phyloP scores from a whole-genome alignment of 495 filamentous ascomycete genomes.

The Echria macrotheca region DNA sequence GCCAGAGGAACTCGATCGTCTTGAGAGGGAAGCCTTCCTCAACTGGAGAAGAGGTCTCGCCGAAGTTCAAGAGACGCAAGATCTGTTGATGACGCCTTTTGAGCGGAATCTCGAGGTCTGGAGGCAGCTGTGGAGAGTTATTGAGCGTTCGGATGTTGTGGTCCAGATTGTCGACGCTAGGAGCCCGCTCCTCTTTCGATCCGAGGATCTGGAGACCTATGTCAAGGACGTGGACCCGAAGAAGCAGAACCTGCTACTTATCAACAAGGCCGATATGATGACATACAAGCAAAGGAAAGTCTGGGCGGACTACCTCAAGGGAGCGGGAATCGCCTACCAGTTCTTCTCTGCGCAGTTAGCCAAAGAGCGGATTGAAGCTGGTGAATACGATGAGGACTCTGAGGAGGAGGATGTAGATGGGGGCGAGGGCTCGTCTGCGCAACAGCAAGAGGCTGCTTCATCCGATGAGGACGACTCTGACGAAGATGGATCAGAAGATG shows the following conservation, averaged over 20 bases:
- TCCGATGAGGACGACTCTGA: constrained; percentile 24
- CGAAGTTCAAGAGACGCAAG: constrained; percentile 85
- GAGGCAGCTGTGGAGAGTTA: constrained; percentile 97
- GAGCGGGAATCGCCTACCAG: constrained; percentile 73
- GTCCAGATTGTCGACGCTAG: constrained; percentile 98
- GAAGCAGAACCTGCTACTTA: constrained; percentile 88
- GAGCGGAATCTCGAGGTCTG: constrained; percentile 97
- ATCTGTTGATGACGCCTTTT: constrained; percentile 96
- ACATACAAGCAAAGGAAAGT: constrained; percentile 72
- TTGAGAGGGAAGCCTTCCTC: constrained; percentile 76
- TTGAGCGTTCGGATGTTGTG: constrained; percentile 91
- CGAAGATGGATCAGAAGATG: constrained; percentile 18
- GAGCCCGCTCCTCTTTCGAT: constrained; percentile 90
- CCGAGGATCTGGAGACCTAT: constrained; percentile 87
- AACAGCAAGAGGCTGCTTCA: constrained; percentile 22
- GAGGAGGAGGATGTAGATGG: constrained; percentile 33
- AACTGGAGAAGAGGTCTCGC: constrained; percentile 88
- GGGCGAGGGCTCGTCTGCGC: constrained; percentile 34
- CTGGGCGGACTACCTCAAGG: constrained; percentile 87
- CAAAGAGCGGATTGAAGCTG: constrained; percentile 57
- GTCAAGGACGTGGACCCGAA: constrained; percentile 83
- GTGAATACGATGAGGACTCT: constrained; percentile 12
- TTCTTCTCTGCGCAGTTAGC: constrained; percentile 95
- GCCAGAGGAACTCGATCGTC: constrained; percentile 67
- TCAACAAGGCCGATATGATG: constrained; percentile 99